These are phyloP conservation scores for Phaseolus lunatus DNA, from an alignment of 306 rosid species.

Conservation along the genomic window DNA sequence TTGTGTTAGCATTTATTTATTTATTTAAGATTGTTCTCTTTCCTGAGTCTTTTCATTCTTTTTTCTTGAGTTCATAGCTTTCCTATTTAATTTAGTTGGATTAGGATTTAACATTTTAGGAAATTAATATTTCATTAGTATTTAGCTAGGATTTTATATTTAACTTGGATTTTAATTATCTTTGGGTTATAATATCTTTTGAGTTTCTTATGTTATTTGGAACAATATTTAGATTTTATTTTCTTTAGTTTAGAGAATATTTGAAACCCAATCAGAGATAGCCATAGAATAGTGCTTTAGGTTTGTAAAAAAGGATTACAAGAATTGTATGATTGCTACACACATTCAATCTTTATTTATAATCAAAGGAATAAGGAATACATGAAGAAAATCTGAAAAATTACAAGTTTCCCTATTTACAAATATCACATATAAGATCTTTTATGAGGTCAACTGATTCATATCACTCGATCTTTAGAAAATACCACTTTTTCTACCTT, in stretches of 20 bases:
- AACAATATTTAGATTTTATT: neutral
- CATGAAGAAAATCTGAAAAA: too few relatives aligned
- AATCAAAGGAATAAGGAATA: too few relatives aligned
- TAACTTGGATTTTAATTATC: neutral
- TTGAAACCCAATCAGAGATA: neutral
- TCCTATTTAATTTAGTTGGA: neutral
- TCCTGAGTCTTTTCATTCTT: too few relatives aligned
- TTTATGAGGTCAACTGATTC: neutral
- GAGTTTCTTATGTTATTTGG: neutral
- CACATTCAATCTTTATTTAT: too few relatives aligned
- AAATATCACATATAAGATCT: too few relatives aligned
- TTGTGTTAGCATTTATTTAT: too few relatives aligned
- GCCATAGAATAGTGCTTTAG: conserved; percentile 2
- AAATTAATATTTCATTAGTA: conserved; percentile 19
- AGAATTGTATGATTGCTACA: too few relatives aligned
- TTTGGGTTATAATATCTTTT: conserved; percentile 14
- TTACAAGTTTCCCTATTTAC: too few relatives aligned
- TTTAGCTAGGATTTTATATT: neutral
- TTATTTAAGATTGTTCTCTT: neutral
- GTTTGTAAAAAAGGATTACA: too few relatives aligned
- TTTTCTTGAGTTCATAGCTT: too few relatives aligned
- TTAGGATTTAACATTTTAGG: conserved; percentile 6
- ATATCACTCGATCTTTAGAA: neutral
- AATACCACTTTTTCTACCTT: neutral
- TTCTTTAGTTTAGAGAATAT: neutral